A percentile compares a stretch with the other conserved stretches of the same genome.
Conservation (phyloP, 2,329 filamentous ascomycete genomes). For the Sclerotinia sclerotiorum region DNA sequence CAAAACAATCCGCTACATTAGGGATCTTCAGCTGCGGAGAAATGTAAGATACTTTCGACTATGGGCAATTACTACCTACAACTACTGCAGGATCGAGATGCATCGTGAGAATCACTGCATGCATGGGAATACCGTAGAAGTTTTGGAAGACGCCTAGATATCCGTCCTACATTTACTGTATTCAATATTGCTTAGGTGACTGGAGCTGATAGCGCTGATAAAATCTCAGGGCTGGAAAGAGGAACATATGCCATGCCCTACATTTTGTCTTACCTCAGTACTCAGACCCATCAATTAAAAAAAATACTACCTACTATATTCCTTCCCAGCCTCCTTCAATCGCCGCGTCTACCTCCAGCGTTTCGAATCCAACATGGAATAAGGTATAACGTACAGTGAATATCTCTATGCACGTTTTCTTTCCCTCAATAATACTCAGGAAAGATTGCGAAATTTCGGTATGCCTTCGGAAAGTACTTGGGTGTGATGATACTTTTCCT, state of each 20-base stretch:
- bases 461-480: not conserved
- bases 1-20: not conserved
- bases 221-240: not conserved
- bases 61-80: not conserved
- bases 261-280: too few species aligned
- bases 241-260: not conserved
- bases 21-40: not conserved
- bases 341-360: not conserved
- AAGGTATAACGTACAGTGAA: not conserved
- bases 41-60: not conserved
- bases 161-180: not conserved
- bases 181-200: not conserved
- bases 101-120: constrained; percentile 11
- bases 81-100: constrained; percentile 12
- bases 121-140: not conserved
- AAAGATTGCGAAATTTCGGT: not conserved
- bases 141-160: not conserved
- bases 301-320: not conserved
- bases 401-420: not conserved
- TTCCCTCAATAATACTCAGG: not conserved
- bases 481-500: not conserved
- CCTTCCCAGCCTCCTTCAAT: constrained; percentile 13
- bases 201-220: constrained; percentile 7
- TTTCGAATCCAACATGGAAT: constrained; percentile 9
- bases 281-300: not conserved